Conservation (phyloP, 768 basidiomycete species). For the Podaxis sp. region DNA sequence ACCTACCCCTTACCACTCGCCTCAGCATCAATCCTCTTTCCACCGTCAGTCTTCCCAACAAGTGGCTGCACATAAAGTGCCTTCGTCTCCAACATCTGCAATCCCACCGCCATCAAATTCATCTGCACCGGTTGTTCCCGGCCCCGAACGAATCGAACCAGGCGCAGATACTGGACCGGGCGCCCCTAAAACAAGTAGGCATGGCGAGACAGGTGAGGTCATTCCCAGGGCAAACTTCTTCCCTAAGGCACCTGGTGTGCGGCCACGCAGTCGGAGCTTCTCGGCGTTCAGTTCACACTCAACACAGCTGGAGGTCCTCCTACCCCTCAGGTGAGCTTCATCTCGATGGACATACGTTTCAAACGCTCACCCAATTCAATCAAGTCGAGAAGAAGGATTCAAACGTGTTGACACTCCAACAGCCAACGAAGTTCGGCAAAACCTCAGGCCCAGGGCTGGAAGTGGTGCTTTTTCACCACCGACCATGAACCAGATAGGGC, state of each 20-base stretch:
- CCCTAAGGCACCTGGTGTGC: slow-evolving; percentile 43
- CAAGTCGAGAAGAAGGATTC: slow-evolving; percentile 23
- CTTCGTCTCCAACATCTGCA: neutral
- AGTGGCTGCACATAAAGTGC: neutral
- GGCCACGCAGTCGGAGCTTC: slow-evolving; percentile 76
- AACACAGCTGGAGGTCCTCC: slow-evolving; percentile 23
- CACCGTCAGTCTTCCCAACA: slow-evolving; percentile 11
- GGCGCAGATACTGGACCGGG: neutral
- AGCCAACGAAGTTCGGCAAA: neutral
- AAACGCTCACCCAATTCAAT: neutral
- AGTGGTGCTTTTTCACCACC: neutral
- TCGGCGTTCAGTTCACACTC: slow-evolving; percentile 55
- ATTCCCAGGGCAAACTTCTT: slow-evolving; percentile 64
- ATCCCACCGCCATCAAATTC: neutral
- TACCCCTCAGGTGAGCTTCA: slow-evolving; percentile 26
- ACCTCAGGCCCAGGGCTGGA: neutral
- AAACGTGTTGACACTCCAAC: slow-evolving; percentile 6
- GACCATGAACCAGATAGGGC: neutral
- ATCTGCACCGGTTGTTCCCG: neutral
- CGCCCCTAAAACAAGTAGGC: neutral
- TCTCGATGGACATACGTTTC: neutral
- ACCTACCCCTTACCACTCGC: neutral
- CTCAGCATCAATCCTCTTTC: slow-evolving; percentile 8
- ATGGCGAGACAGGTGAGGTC: slow-evolving; percentile 13
- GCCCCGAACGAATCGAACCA: neutral